Percentiles rank a stretch among this genome's conserved stretches.
Evolutionary conservation across 805 yeast species (phyloP).

Genomic region (Candida arabinofermentans): DNA sequence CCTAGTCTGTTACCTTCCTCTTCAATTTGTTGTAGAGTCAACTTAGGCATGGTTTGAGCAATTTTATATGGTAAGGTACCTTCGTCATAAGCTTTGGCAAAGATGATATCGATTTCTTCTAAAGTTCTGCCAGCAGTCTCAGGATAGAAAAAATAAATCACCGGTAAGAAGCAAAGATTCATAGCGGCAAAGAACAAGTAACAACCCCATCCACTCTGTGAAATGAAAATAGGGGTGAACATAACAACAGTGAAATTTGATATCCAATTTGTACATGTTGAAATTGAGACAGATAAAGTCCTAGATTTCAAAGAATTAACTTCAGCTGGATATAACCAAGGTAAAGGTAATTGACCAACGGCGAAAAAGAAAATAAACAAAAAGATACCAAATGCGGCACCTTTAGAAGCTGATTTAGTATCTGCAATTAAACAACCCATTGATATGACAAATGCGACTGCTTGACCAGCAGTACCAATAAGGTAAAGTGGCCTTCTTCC

Average conservation of each 20-base stretch:
- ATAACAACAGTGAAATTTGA: constrained; percentile 62
- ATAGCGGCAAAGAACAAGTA: constrained; percentile 65
- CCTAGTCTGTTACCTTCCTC: constrained; percentile 55
- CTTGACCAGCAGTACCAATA: constrained; percentile 46
- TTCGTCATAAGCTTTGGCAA: constrained; percentile 53
- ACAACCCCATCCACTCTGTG: constrained; percentile 54
- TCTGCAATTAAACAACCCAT: constrained; percentile 42
- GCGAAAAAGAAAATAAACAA: constrained; percentile 55
- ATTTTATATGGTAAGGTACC: constrained; percentile 55
- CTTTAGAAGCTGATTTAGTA: constrained; percentile 42
- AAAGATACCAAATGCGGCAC: constrained; percentile 61
- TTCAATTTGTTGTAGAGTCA: constrained; percentile 50
- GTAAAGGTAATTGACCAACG: constrained; percentile 35
- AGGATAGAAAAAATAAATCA: constrained; percentile 64
- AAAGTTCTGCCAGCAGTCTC: constrained; percentile 71
- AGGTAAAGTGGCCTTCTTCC: constrained; percentile 58
- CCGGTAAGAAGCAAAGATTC: constrained; percentile 55
- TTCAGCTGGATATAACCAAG: constrained; percentile 65
- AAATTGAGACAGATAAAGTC: constrained; percentile 56
- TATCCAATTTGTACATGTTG: constrained; percentile 66
- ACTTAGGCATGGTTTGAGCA: constrained; percentile 56
- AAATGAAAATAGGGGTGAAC: constrained; percentile 55
- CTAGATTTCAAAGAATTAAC: constrained; percentile 62
- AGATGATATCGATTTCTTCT: constrained; percentile 70
- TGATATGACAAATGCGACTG: constrained; percentile 41